phyloP scores from a whole-genome alignment of 2,329 filamentous ascomycete species.

The Sordariomycetes sp. region DNA sequence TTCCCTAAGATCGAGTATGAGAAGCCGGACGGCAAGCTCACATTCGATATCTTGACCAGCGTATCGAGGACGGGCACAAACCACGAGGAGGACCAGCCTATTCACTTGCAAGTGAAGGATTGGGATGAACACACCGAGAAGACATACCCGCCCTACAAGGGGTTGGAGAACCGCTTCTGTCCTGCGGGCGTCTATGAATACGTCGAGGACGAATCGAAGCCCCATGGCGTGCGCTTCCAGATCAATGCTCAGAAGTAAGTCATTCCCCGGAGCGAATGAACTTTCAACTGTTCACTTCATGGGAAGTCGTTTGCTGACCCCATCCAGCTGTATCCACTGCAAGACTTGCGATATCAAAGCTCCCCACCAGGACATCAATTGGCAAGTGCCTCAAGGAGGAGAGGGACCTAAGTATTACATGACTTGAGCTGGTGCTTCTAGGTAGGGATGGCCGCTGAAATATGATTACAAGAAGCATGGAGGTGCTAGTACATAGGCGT shows the following conservation, averaged over 20 bases:
- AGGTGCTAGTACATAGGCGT: too few relatives aligned
- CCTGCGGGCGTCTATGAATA: constrained; percentile 98
- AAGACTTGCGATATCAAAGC: constrained; percentile 99
- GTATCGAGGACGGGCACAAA: constrained; percentile 95
- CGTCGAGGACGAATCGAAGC: constrained; percentile 81
- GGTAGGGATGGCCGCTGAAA: too few relatives aligned
- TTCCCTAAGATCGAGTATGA: constrained; percentile 90
- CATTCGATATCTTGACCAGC: constrained; percentile 91
- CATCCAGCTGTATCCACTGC: constrained; percentile 84
- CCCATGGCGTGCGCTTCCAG: constrained; percentile 86
- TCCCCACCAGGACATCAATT: constrained; percentile 93
- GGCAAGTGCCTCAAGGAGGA: constrained; percentile 88
- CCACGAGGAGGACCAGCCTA: constrained; percentile 96
- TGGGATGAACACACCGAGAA: constrained; percentile 83
- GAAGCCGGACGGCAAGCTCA: constrained; percentile 91
- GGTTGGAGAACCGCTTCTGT: constrained; percentile 92
- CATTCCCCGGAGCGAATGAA: not conserved
- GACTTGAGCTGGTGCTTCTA: too few relatives aligned
- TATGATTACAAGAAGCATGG: too few relatives aligned
- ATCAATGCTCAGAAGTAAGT: constrained; percentile 97
- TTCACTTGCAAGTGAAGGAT: constrained; percentile 89
- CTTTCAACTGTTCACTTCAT: not conserved
- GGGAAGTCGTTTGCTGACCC: constrained; percentile 4
- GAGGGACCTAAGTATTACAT: constrained; percentile 67
- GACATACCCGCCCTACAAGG: constrained; percentile 82